Evolutionary conservation across 805 yeast species (phyloP).

Genomic region (Candida boleticola): DNA sequence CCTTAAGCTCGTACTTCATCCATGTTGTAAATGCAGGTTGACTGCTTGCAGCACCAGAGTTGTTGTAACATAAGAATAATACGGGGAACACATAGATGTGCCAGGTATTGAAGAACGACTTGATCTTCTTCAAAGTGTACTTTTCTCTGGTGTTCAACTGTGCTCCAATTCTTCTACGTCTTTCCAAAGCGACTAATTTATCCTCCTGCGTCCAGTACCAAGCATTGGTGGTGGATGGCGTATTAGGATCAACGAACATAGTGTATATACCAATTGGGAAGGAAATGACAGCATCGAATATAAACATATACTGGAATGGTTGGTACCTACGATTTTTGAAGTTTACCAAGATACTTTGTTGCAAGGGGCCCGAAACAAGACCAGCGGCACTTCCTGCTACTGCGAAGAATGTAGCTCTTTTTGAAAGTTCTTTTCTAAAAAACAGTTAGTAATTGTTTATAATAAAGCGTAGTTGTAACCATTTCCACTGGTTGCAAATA

Average conservation of each 20-base stretch:
- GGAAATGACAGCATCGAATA: conserved; percentile 33
- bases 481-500: background rate
- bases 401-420: conserved; percentile 30
- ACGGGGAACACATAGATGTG: conserved; percentile 47
- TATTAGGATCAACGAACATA: conserved; percentile 31
- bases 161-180: conserved; percentile 42
- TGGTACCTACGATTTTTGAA: conserved; percentile 20
- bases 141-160: conserved; percentile 40
- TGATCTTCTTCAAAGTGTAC: conserved; percentile 40
- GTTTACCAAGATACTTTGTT: conserved; percentile 23
- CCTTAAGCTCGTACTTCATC: conserved; percentile 29
- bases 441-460: conserved; percentile 11
- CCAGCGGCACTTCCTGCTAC: conserved; percentile 26
- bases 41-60: conserved; percentile 26
- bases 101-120: conserved; percentile 47
- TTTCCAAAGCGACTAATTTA: conserved; percentile 45
- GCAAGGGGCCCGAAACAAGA: conserved; percentile 33
- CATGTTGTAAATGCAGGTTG: conserved; percentile 40
- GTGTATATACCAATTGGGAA: conserved; percentile 33
- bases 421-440: conserved; percentile 19
- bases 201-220: conserved; percentile 30
- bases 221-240: conserved; percentile 35
- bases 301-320: conserved; percentile 35
- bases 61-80: conserved; percentile 35
- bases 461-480: too few species aligned